Conservation (phyloP, 2,329 filamentous ascomycete species). For the Furcasterigmium sp. region DNA sequence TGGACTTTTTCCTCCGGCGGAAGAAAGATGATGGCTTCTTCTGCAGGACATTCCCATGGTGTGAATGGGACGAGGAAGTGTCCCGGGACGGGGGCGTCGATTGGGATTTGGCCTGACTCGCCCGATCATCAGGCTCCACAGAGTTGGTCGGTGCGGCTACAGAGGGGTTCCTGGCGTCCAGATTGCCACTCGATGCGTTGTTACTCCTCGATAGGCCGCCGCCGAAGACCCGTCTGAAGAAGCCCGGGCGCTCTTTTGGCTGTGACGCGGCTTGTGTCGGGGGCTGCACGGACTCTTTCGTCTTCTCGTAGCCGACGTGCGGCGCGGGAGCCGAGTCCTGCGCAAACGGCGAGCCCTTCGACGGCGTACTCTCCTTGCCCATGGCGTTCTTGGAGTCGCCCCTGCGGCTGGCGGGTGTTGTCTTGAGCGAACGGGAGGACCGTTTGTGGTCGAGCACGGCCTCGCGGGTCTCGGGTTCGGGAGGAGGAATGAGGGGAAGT, state of each 20-base stretch:
- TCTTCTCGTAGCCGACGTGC: conserved; percentile 53
- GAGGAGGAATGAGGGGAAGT: conserved; percentile 25
- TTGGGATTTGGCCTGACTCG: conserved; percentile 40
- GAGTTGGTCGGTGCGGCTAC: conserved; percentile 29
- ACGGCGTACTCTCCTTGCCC: conserved; percentile 27
- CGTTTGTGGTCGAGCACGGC: conserved; percentile 3
- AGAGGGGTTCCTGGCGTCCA: conserved; percentile 9
- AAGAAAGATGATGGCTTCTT: conserved; percentile 97
- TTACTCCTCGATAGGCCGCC: not conserved
- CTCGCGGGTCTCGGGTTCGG: conserved; percentile 1
- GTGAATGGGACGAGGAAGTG: conserved; percentile 33
- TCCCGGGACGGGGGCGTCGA: conserved; percentile 47
- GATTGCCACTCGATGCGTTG: not conserved
- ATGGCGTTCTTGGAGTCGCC: conserved; percentile 10
- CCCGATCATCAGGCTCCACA: conserved; percentile 29
- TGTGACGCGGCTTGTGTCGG: conserved; percentile 42
- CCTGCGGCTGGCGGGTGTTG: conserved; percentile 6
- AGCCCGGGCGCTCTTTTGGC: conserved; percentile 70
- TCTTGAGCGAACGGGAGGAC: conserved; percentile 5
- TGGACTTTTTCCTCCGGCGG: conserved; percentile 84
- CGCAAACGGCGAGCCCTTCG: conserved; percentile 24
- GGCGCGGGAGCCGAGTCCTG: conserved; percentile 52
- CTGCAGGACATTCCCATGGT: conserved; percentile 55
- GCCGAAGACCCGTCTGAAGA: conserved; percentile 88
- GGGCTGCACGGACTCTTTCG: conserved; percentile 36